phyloP scores from a whole-genome alignment of 2,329 filamentous ascomycete genomes.

The Pseudopyricularia cyperi region DNA sequence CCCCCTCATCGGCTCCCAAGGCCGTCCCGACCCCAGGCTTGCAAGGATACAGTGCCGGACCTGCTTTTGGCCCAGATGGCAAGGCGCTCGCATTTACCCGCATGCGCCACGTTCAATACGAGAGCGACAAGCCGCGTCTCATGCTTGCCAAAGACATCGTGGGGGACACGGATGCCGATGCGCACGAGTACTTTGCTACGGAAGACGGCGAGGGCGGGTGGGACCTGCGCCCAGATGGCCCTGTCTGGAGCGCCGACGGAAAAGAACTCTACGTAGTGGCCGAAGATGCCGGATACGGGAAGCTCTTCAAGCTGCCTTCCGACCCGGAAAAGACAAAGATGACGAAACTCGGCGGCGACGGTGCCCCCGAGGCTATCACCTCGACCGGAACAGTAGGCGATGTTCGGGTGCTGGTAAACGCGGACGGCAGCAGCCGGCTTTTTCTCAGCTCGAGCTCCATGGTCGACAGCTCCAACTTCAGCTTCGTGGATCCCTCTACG shows the following conservation, averaged over 20 bases:
- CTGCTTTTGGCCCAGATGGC: slow-evolving; percentile 64
- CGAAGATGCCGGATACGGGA: slow-evolving; percentile 51
- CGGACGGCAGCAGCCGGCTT: slow-evolving; percentile 26
- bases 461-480: slow-evolving; percentile 60
- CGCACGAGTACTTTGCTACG: slow-evolving; percentile 49
- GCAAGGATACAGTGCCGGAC: slow-evolving; percentile 50
- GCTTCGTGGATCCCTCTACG: slow-evolving; percentile 37
- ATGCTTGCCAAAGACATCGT: slow-evolving; percentile 52
- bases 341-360: slow-evolving; percentile 2
- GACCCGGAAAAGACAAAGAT: slow-evolving; percentile 21
- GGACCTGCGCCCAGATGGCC: slow-evolving; percentile 43
- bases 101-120: slow-evolving; percentile 67
- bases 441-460: slow-evolving; percentile 57
- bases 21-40: slow-evolving; percentile 43
- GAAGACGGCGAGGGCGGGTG: slow-evolving; percentile 50
- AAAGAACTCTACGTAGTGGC: slow-evolving; percentile 58
- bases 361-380: slow-evolving; percentile 32
- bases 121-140: slow-evolving; percentile 63
- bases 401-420: slow-evolving; percentile 35
- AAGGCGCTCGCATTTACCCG: slow-evolving; percentile 61
- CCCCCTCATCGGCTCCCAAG: slow-evolving; percentile 20
- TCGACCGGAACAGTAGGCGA: slow-evolving; percentile 40
- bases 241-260: slow-evolving; percentile 45
- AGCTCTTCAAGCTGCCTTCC: slow-evolving; percentile 50
- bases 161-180: slow-evolving; percentile 24